Percentiles rank a stretch among this genome's conserved stretches.
Conservation (phyloP, 495 filamentous ascomycete genomes). For the Penicillium tannophilum region DNA sequence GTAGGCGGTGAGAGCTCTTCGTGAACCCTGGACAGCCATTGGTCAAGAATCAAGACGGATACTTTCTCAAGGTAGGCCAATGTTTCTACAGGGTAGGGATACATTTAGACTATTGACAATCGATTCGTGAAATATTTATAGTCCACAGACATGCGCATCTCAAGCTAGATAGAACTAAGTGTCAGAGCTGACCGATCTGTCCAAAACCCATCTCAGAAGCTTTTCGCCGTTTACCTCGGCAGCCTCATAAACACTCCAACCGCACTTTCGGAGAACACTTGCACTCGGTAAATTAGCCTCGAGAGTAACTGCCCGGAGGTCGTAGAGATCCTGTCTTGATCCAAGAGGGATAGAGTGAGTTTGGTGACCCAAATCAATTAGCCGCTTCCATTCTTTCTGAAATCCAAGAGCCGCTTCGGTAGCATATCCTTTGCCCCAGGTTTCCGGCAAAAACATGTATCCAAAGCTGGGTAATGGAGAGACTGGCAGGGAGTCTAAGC, state of each 20-base stretch:
- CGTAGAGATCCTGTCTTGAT: neutral
- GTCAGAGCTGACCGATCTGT: neutral
- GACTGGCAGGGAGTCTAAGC: neutral
- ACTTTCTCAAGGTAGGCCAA: too few relatives aligned
- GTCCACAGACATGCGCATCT: too few relatives aligned
- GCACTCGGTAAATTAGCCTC: slow-evolving; percentile 1
- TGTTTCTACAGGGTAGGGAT: too few relatives aligned
- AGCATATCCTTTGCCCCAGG: slow-evolving; percentile 10
- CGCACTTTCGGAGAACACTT: slow-evolving; percentile 2
- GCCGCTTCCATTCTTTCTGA: neutral
- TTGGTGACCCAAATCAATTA: neutral
- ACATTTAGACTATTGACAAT: too few relatives aligned
- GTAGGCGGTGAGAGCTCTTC: slow-evolving; percentile 12
- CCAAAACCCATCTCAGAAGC: slow-evolving; percentile 5
- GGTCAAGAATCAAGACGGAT: too few relatives aligned
- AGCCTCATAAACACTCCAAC: slow-evolving; percentile 5
- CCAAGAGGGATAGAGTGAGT: neutral
- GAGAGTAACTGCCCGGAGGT: neutral
- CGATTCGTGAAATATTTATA: too few relatives aligned
- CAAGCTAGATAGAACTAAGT: neutral
- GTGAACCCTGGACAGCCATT: too few relatives aligned
- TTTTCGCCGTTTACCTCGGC: neutral
- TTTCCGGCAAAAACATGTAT: slow-evolving; percentile 8
- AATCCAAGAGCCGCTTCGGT: slow-evolving; percentile 6
- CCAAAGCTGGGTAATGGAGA: slow-evolving; percentile 4